Percentiles rank a stretch among this genome's conserved stretches.
These are phyloP conservation scores for Yamadazyma spencermartinsiae DNA, from an alignment of 1,139 yeast species.

Conservation along the genomic window DNA sequence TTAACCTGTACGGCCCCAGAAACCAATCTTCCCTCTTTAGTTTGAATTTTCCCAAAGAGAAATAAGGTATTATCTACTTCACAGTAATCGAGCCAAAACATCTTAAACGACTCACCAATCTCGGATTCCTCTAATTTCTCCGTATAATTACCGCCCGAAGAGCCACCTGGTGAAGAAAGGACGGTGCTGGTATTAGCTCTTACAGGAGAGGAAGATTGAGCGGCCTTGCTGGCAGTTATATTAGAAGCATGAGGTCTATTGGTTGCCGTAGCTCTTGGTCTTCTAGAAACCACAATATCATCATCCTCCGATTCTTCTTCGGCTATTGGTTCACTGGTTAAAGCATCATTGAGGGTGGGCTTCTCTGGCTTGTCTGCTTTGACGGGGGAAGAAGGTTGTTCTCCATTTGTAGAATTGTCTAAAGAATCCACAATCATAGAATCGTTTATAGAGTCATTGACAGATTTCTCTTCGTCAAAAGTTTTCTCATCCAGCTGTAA, in stretches of 20 bases:
- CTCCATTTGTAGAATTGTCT: conserved; percentile 6
- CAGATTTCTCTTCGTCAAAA: too few relatives aligned
- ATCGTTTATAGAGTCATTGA: not conserved
- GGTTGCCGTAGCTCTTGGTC: conserved; percentile 42
- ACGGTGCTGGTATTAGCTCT: conserved; percentile 18
- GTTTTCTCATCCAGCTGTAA: too few relatives aligned
- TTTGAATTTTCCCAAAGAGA: conserved; percentile 78
- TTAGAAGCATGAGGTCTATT: conserved; percentile 23
- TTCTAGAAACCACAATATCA: conserved; percentile 47
- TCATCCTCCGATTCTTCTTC: conserved; percentile 49
- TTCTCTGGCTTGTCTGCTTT: conserved; percentile 15
- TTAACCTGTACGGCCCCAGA: conserved; percentile 80
- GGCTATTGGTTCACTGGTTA: conserved; percentile 1
- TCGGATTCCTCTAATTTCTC: conserved; percentile 49
- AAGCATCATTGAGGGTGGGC: not conserved
- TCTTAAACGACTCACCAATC: conserved; percentile 54
- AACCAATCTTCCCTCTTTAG: conserved; percentile 58
- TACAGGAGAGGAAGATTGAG: conserved; percentile 17
- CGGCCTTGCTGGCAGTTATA: conserved; percentile 23
- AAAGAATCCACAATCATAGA: conserved; percentile 7
- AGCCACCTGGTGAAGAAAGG: conserved; percentile 23
- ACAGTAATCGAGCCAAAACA: conserved; percentile 90
- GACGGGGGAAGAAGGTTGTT: conserved; percentile 36
- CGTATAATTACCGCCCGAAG: conserved; percentile 19
- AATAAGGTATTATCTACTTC: conserved; percentile 72